Base-by-base conservation (phyloP, 345 rosid genomes). In the Corchorus olitorius region DNA sequence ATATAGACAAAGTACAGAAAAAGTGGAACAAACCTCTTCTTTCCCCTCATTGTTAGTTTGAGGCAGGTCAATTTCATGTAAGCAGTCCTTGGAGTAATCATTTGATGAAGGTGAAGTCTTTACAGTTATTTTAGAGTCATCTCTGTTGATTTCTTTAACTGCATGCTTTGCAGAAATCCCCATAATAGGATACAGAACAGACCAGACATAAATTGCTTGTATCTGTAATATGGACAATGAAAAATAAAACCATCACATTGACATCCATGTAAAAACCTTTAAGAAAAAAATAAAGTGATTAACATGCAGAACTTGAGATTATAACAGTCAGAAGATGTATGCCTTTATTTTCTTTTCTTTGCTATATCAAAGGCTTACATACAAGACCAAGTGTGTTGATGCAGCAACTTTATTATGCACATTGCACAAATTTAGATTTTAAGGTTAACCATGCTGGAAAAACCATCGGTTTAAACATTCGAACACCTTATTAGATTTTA, bases 131-230 rank as follows among this genome's bases (percentile, higher is more conserved):
- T 13, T 84, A 10, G 33, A 7, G 22, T 39, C 22, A 41, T 65
- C 10, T 17, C 14, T 9, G 69, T 85, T 22, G 60, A 27, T 2
- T 70, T 60, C 19, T 35, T 49, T 27, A 43, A 27, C 64, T 56
- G 11, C 75, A 41, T 70, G 53, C 16, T 50, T 53, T 35, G 92
- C 81, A 50, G 83, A 80, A 49, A 84, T 46, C 71, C 91, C 46
- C 81, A 89, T 85, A 52, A 89, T 82, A 74, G 85, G 83, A 83
- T 85, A 89, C 27, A 89, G 88, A 37, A 83, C 81, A 74, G 95
- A 83, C 93, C 93, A 91, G 65, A 89, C 65, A 79, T 79, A 87
- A 54, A 89, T 79, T 56, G 90, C 89, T 79, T 91, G 93, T 77
- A 87, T 56, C 92, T 91, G 67, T 61, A 73, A 72, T 15, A 37